phyloP scores from a whole-genome alignment of 2,329 filamentous ascomycete genomes.

The Exophiala alcalophila region DNA sequence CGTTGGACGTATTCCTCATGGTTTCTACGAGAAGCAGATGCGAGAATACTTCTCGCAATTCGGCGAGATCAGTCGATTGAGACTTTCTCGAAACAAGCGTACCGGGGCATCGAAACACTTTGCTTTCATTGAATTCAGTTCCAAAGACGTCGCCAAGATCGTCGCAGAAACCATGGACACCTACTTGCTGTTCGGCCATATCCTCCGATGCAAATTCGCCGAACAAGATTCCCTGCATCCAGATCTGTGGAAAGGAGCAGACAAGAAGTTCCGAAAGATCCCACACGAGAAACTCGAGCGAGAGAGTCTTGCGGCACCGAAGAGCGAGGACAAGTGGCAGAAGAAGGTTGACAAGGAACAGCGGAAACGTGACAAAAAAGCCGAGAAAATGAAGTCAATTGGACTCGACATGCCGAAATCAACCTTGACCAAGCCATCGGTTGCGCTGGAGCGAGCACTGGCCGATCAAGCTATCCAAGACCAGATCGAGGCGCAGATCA shows the following conservation, averaged over 20 bases:
- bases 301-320: conserved; percentile 67
- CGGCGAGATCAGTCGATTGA: conserved; percentile 72
- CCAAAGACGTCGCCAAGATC: conserved; percentile 77
- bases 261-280: conserved; percentile 81
- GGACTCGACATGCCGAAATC: conserved; percentile 82
- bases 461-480: conserved; percentile 31
- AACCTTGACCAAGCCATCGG: conserved; percentile 62
- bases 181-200: conserved; percentile 91
- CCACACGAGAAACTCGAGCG: conserved; percentile 86
- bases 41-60: conserved; percentile 91
- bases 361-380: conserved; percentile 64
- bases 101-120: conserved; percentile 91
- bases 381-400: conserved; percentile 70
- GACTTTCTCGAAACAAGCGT: conserved; percentile 85
- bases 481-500: conserved; percentile 33
- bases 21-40: conserved; percentile 98
- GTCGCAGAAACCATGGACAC: conserved; percentile 96
- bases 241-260: conserved; percentile 84
- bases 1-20: conserved; percentile 82
- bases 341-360: conserved; percentile 71
- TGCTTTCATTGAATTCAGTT: conserved; percentile 86
- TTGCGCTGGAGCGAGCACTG: conserved; percentile 37
- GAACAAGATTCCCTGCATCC: conserved; percentile 74
- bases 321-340: conserved; percentile 73
- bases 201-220: conserved; percentile 81